Evolutionary conservation across 2,329 filamentous ascomycete species (phyloP), one percentile per base, ranked within the genome.

Genomic region (Penicillium sumatraense): DNA sequence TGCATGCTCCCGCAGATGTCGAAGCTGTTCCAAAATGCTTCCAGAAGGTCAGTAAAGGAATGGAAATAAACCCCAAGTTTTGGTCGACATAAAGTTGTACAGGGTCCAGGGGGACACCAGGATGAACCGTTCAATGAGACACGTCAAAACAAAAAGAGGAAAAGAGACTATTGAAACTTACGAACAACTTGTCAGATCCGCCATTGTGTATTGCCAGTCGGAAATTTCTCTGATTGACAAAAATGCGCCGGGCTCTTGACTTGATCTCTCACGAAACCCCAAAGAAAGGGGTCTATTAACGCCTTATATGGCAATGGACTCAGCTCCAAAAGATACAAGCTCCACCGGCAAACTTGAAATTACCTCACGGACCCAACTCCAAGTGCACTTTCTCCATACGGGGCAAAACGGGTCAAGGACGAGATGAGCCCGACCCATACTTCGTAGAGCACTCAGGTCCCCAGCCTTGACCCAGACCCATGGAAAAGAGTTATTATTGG

Each of bases 11-110:
- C 60, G 58, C 24, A 62, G 49, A 40, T 21, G 23, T 50, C 42
- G 29, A 45, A 61, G 57, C 49, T 59, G 57, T 40, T 57, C 59
- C 47, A 53, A 9, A 29, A 56, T 35, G 33, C 59, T 61, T 20
- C 44, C 11, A 10, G 18, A 48, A n/a, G 11, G 54, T 61, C 24
- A 61, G 59, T 7, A 33, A 46, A 21, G n/a, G n/a, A 3, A 20
- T 2, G 21, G 24, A 5, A 31, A 27, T 21, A 21, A 21, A 1
- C 14, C 21, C 9, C 20, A 44, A 18, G 11, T 9, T 44, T 26
- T 26, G 8, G 8, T n/a, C 13, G 3, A 5, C 3, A 18, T 10
- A 42, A 8, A 24, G 9, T 26, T n/a, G 21, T 20, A 3, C 1
- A 44, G 18, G 7, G 16, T 3, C 9, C 26, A 26, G 9, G 1